A percentile compares a stretch with the other conserved stretches of the same genome.
phyloP scores from a whole-genome alignment of 805 yeast species.

The Candida oleophila region DNA sequence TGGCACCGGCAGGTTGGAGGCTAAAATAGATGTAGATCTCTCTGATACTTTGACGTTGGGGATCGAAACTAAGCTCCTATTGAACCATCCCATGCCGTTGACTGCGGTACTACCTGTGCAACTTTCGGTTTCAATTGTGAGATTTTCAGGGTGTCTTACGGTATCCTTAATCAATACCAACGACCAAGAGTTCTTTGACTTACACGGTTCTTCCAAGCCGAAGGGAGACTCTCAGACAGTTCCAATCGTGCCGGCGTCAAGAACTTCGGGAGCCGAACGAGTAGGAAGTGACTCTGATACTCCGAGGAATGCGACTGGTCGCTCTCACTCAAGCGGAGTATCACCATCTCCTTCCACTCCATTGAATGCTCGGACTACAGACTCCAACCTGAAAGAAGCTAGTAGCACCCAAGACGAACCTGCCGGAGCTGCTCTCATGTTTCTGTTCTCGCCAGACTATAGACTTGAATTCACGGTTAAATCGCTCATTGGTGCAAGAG shows the following conservation, averaged over 20 bases:
- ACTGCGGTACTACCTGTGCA: constrained; percentile 87
- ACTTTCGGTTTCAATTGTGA: constrained; percentile 80
- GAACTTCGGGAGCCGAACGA: not conserved
- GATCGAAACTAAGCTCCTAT: constrained; percentile 71
- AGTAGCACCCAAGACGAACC: constrained; percentile 11
- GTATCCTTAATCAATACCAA: constrained; percentile 61
- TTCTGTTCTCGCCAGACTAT: constrained; percentile 90
- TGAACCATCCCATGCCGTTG: constrained; percentile 80
- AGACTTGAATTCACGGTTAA: constrained; percentile 84
- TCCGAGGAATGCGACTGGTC: too few species aligned
- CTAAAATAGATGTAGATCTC: constrained; percentile 86
- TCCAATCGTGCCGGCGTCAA: not conserved
- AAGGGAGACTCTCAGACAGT: not conserved
- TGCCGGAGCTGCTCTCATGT: constrained; percentile 71
- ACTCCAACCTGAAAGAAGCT: too few species aligned
- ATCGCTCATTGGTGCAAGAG: constrained; percentile 88
- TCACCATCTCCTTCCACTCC: not conserved
- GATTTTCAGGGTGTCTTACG: constrained; percentile 87
- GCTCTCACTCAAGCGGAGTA: not conserved
- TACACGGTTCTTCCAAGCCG: constrained; percentile 5
- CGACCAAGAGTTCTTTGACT: constrained; percentile 29
- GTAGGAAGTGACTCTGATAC: not conserved
- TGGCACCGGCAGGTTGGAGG: constrained; percentile 61
- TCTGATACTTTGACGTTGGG: constrained; percentile 86
- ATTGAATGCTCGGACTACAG: too few species aligned